A percentile compares a stretch with the other conserved stretches of the same genome.
phyloP scores from a whole-genome alignment of 305 asterid species.

The Fraxinus xanthoxyloides region DNA sequence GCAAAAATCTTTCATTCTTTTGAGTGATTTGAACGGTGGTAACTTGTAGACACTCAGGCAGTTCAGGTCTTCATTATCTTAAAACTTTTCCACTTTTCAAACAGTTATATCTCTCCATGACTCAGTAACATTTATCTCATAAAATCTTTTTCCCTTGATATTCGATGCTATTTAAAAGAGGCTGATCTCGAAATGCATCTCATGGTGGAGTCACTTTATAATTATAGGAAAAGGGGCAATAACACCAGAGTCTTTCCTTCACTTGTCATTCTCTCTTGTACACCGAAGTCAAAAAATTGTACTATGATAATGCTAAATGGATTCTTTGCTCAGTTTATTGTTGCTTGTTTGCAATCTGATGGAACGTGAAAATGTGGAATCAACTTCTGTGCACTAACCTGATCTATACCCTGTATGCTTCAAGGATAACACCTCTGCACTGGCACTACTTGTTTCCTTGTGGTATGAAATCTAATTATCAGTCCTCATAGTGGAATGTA shows the following conservation, averaged over 20 bases:
- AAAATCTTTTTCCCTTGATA: neutral
- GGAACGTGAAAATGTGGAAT: neutral
- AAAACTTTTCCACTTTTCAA: neutral
- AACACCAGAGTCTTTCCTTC: neutral
- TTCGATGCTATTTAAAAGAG: constrained; percentile 1
- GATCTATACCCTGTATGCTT: neutral
- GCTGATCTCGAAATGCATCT: neutral
- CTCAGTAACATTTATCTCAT: neutral
- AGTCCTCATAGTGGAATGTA: neutral
- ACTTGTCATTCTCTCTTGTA: constrained; percentile 1
- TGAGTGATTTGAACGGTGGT: constrained; percentile 14
- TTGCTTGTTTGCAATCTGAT: neutral
- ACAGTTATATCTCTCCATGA: constrained; percentile 4
- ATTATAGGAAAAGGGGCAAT: constrained; percentile 2
- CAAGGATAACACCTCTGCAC: constrained; percentile 1
- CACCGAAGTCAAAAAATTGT: neutral
- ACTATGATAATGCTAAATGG: neutral
- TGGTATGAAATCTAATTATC: neutral
- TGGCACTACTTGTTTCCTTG: constrained; percentile 1
- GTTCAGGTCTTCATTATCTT: constrained; percentile 12
- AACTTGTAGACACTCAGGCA: constrained; percentile 2
- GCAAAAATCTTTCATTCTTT: constrained; percentile 5
- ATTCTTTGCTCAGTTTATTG: neutral
- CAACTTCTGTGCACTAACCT: neutral
- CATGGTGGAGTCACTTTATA: constrained; percentile 14